A percentile compares a stretch with the other conserved stretches of the same genome.
These are phyloP conservation scores for Pestalotiopsis sp. DNA, from an alignment of 2,329 filamentous ascomycete genomes.

Conservation along the genomic window DNA sequence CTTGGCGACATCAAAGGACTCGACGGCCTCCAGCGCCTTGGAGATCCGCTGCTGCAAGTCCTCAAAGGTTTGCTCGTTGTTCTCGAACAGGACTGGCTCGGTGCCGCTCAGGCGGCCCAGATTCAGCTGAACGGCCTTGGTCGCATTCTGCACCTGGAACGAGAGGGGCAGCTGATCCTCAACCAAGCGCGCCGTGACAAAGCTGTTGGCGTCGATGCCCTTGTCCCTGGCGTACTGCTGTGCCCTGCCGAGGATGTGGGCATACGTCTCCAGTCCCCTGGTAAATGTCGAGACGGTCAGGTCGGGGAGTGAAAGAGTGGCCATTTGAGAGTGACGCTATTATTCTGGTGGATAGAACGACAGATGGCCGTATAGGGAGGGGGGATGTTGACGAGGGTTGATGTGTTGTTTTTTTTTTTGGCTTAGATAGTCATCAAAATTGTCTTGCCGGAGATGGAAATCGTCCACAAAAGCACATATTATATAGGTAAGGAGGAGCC, in stretches of 20 bases:
- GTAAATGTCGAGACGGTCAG: slow-evolving; percentile 9
- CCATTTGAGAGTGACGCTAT: not conserved
- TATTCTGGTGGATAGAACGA: not conserved
- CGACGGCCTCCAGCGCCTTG: slow-evolving; percentile 25
- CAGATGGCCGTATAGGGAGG: too few species aligned
- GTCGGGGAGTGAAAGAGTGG: not conserved
- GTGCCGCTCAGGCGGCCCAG: slow-evolving; percentile 31
- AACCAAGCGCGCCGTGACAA: slow-evolving; percentile 8
- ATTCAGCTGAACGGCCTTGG: slow-evolving; percentile 30
- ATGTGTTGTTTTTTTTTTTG: not conserved
- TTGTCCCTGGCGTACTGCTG: slow-evolving; percentile 11
- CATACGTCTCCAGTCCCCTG: slow-evolving; percentile 8
- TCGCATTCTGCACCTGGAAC: slow-evolving; percentile 13
- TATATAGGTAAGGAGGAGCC: too few species aligned
- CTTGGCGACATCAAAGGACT: slow-evolving; percentile 25
- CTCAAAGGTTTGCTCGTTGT: slow-evolving; percentile 34
- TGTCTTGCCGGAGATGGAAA: too few species aligned
- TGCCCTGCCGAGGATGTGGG: slow-evolving; percentile 6
- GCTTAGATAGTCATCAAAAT: too few species aligned
- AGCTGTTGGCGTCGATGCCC: slow-evolving; percentile 6
- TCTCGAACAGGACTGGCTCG: slow-evolving; percentile 32
- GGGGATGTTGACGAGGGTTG: not conserved
- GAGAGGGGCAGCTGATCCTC: slow-evolving; percentile 13
- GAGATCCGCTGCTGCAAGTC: slow-evolving; percentile 37
- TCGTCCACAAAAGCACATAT: too few species aligned